Conservation (phyloP, 2,329 filamentous ascomycete genomes). For the Akanthomyces muscarius region DNA sequence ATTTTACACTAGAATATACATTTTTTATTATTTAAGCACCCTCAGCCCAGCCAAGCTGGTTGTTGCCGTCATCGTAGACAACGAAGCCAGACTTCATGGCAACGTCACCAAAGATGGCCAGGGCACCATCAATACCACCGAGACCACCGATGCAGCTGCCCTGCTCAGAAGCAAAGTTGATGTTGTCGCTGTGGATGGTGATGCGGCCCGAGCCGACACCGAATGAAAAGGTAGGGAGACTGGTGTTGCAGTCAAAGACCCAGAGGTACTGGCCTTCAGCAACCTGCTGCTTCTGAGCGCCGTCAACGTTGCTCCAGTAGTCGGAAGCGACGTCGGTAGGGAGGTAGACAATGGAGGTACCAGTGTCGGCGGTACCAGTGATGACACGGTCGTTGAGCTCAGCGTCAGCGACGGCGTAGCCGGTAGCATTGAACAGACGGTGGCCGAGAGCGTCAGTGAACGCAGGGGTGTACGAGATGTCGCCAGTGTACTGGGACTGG, state of each 20-base stretch:
- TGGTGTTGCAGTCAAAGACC: conserved; percentile 40
- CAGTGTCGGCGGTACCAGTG: conserved; percentile 51
- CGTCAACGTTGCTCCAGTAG: conserved; percentile 37
- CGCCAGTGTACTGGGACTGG: conserved; percentile 55
- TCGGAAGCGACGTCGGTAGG: conserved; percentile 46
- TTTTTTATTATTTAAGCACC: conserved; percentile 4
- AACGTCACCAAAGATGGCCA: conserved; percentile 60
- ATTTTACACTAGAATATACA: background rate
- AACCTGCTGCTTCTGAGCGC: background rate
- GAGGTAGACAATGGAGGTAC: conserved; percentile 60
- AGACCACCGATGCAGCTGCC: conserved; percentile 61
- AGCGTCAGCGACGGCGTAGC: conserved; percentile 23
- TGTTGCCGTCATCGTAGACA: conserved; percentile 53
- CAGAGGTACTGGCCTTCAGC: conserved; percentile 1
- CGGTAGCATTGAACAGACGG: conserved; percentile 44
- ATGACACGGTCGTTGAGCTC: conserved; percentile 34
- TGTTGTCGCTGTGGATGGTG: conserved; percentile 33
- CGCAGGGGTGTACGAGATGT: conserved; percentile 55
- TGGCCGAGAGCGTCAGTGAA: conserved; percentile 60
- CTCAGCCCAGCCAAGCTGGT: conserved; percentile 37
- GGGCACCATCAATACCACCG: conserved; percentile 45
- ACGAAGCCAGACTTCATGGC: conserved; percentile 59
- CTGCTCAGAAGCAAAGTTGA: background rate
- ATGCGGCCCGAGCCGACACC: conserved; percentile 56
- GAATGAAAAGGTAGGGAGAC: conserved; percentile 47